phyloP scores from a whole-genome alignment of 495 filamentous ascomycete genomes.

The Immersiella caudata region DNA sequence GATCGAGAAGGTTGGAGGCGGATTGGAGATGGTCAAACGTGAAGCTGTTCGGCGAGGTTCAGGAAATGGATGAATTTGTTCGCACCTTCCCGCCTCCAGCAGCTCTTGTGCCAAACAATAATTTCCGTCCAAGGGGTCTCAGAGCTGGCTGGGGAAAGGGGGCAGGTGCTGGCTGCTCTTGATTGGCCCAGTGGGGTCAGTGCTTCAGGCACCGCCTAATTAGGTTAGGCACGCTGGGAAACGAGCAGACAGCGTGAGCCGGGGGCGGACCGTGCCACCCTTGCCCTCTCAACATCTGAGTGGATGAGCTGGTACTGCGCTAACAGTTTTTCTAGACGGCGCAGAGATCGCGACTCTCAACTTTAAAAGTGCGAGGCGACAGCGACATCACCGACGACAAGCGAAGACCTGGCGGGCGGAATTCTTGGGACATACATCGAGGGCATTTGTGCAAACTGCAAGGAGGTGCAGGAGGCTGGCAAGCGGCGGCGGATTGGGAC shows the following conservation, averaged over 20 bases:
- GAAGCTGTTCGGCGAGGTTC: conserved; percentile 25
- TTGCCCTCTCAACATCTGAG: conserved; percentile 16
- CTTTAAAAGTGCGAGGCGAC: not conserved
- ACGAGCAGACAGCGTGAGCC: conserved; percentile 16
- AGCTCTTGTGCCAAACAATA: conserved; percentile 48
- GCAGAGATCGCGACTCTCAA: conserved; percentile 6
- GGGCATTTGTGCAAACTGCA: not conserved
- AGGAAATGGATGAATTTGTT: conserved; percentile 33
- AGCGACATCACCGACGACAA: not conserved
- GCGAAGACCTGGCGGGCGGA: not conserved
- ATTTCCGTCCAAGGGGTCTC: conserved; percentile 50
- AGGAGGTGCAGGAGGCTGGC: not conserved
- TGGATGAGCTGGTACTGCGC: conserved; percentile 24
- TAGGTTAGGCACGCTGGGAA: conserved; percentile 20
- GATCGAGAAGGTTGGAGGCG: conserved; percentile 16
- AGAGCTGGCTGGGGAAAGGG: conserved; percentile 46
- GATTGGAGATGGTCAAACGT: conserved; percentile 31
- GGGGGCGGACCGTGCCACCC: conserved; percentile 37
- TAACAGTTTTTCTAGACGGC: conserved; percentile 34
- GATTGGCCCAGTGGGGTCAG: conserved; percentile 45
- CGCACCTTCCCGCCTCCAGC: conserved; percentile 41
- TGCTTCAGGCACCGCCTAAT: conserved; percentile 39
- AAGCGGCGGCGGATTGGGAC: not conserved
- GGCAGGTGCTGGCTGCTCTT: conserved; percentile 39
- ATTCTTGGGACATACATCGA: not conserved